Conservation (phyloP, 371 early-diverging fungal species). For the Pancytospora philotis region DNA sequence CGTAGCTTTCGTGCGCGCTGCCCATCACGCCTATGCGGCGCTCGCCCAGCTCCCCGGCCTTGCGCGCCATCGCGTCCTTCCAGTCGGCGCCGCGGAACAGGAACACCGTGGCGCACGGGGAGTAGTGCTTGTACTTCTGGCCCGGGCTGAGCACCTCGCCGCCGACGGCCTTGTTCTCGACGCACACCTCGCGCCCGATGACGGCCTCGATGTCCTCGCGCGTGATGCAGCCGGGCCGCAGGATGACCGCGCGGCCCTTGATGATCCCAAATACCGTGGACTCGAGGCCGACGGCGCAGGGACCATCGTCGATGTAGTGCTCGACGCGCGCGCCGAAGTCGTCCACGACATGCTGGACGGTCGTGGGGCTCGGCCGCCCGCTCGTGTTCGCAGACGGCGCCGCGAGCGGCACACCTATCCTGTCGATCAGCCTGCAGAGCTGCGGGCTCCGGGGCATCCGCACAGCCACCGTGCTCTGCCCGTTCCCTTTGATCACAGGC, state of each 20-base stretch:
- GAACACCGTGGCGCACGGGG: conserved; percentile 62
- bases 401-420: conserved; percentile 77
- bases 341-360: conserved; percentile 73
- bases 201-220: conserved; percentile 64
- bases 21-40: conserved; percentile 20
- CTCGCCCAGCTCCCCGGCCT: conserved; percentile 4
- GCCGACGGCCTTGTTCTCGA: conserved; percentile 9
- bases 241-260: conserved; percentile 65
- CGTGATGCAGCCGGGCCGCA: conserved; percentile 93
- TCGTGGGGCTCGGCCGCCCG: conserved; percentile 85
- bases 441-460: conserved; percentile 83
- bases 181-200: conserved; percentile 8
- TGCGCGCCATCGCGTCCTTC: conserved; percentile 6
- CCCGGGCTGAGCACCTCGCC: conserved; percentile 72
- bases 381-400: conserved; percentile 97
- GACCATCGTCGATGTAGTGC: conserved; percentile 78
- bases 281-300: conserved; percentile 81
- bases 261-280: conserved; percentile 78
- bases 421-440: conserved; percentile 73
- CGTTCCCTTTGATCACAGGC: conserved; percentile 68
- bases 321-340: conserved; percentile 74
- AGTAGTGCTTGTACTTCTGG: conserved; percentile 95
- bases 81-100: conserved; percentile 35
- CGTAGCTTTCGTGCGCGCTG: background rate
- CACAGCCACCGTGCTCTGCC: conserved; percentile 65